Conservation (phyloP, 169 alveolate species). For the Plasmodium blacklocki region DNA sequence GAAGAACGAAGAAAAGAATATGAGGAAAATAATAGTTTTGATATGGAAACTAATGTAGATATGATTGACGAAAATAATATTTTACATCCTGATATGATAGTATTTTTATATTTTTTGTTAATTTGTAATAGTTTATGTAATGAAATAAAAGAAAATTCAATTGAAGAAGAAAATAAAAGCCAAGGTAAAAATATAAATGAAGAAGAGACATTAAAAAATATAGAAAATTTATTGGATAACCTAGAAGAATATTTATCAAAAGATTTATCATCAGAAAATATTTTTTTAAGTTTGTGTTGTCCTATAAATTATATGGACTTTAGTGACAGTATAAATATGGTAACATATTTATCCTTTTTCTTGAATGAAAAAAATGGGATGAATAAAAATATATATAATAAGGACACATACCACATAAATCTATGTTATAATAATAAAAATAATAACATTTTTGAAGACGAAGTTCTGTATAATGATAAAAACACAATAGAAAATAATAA, state of each 20-base stretch:
- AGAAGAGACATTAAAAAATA: background rate
- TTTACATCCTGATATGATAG: slow-evolving; percentile 14
- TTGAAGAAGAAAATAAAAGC: background rate
- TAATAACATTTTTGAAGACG: background rate
- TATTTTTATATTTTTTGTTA: slow-evolving; percentile 49
- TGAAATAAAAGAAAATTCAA: background rate
- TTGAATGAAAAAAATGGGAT: background rate
- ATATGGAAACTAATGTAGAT: background rate
- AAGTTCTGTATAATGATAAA: background rate
- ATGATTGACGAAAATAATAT: slow-evolving; percentile 5
- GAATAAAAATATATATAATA: background rate
- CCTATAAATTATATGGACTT: slow-evolving; percentile 49
- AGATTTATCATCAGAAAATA: slow-evolving; percentile 23
- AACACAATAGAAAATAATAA: background rate
- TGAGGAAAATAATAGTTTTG: background rate
- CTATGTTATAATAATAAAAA: background rate
- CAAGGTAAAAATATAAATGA: background rate
- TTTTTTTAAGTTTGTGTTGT: slow-evolving; percentile 48
- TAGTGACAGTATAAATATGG: slow-evolving; percentile 39
- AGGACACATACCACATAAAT: too few relatives aligned
- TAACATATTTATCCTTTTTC: slow-evolving; percentile 1
- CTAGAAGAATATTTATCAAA: slow-evolving; percentile 16
- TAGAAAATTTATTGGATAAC: background rate
- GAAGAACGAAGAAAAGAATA: background rate
- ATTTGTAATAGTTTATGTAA: slow-evolving; percentile 28